Conservation (phyloP, 345 rosid species). For the Pseudoturritis turrita region DNA sequence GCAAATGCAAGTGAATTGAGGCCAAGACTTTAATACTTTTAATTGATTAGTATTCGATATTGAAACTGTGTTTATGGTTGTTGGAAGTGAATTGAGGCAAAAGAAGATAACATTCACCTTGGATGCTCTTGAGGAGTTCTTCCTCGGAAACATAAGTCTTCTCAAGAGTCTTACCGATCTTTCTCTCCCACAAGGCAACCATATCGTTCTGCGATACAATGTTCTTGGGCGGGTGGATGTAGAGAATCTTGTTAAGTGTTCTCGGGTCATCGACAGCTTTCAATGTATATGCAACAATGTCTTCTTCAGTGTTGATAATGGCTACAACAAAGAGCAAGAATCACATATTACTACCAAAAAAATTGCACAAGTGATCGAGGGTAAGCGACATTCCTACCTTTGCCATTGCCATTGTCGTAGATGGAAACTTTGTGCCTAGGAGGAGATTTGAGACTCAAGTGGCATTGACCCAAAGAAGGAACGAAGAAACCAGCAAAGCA, state of each 20-base stretch:
- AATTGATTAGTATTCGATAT: background rate
- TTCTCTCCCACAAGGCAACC: conserved; percentile 61
- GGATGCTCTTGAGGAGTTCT: conserved; percentile 52
- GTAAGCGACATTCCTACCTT: conserved; percentile 33
- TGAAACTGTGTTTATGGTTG: background rate
- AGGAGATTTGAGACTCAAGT: conserved; percentile 40
- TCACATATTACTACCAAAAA: background rate
- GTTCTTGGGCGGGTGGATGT: conserved; percentile 68
- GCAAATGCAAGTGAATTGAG: conserved; percentile 29
- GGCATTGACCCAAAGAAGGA: conserved; percentile 34
- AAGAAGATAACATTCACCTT: conserved; percentile 38
- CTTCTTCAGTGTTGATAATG: conserved; percentile 54
- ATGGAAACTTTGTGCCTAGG: conserved; percentile 56
- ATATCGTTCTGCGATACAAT: conserved; percentile 65
- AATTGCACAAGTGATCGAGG: background rate
- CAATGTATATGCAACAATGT: conserved; percentile 63
- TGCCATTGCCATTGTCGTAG: conserved; percentile 46
- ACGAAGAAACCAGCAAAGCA: conserved; percentile 48
- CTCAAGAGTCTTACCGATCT: conserved; percentile 56
- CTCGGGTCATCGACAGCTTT: conserved; percentile 63
- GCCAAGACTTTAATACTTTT: background rate
- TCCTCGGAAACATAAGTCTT: conserved; percentile 53
- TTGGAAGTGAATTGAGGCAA: background rate
- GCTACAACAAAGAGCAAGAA: conserved; percentile 33
- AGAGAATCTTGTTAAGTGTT: conserved; percentile 52